Conservation (phyloP, 108 stramenopile genomes). For the Skeletonema costatum region DNA sequence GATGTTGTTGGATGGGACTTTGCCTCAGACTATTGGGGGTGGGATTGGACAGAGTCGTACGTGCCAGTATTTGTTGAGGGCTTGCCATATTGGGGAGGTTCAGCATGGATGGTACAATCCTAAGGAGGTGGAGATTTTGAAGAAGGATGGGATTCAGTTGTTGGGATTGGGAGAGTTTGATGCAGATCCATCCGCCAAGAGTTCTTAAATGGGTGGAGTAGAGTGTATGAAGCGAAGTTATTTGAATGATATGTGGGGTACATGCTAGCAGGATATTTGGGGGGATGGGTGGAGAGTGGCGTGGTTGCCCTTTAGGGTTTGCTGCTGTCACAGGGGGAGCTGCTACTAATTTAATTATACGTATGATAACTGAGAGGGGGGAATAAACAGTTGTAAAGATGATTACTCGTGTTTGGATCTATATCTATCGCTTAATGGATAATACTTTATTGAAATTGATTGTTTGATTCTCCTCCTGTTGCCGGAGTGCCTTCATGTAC, state of each 20-base stretch:
- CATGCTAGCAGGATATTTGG: background rate
- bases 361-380: too few species aligned
- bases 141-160: constrained; percentile 31
- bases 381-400: too few species aligned
- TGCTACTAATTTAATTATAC: too few species aligned
- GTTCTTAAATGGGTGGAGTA: too few species aligned
- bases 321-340: too few species aligned
- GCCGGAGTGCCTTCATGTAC: too few species aligned
- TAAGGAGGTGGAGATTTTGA: constrained; percentile 42
- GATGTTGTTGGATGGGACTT: constrained; percentile 50
- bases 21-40: constrained; percentile 57
- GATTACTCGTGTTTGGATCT: too few species aligned
- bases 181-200: constrained; percentile 14
- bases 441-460: too few species aligned
- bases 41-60: constrained; percentile 51
- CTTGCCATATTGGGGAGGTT: constrained; percentile 57
- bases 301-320: too few species aligned
- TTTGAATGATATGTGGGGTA: background rate
- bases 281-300: too few species aligned
- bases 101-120: constrained; percentile 63
- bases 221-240: background rate
- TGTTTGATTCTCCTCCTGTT: too few species aligned
- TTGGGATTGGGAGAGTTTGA: constrained; percentile 49
- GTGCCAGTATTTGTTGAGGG: constrained; percentile 48
- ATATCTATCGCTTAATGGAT: too few species aligned